These are phyloP conservation scores for Paramecium pentaurelia DNA, from an alignment of 73 alveolate genomes.

Conservation along the genomic window DNA sequence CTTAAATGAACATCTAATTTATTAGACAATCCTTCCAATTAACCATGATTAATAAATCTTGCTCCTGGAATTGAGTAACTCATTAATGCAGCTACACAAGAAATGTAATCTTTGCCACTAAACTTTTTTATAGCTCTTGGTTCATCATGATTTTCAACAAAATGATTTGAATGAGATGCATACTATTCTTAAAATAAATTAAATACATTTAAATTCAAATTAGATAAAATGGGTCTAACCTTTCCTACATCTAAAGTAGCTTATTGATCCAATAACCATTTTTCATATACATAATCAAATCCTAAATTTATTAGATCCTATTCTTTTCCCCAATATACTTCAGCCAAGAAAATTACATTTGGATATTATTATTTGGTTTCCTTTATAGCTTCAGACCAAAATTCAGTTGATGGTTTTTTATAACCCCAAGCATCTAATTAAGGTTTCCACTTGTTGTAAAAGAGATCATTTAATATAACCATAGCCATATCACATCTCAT, in stretches of 20 bases:
- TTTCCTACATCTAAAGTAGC: background rate
- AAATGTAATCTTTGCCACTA: slow-evolving; percentile 61
- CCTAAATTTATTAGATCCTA: slow-evolving; percentile 59
- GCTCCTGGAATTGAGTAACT: slow-evolving; percentile 66
- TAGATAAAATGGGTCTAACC: background rate
- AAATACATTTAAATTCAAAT: background rate
- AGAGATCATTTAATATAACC: slow-evolving; percentile 66
- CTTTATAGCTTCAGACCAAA: slow-evolving; percentile 61
- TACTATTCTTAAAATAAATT: background rate
- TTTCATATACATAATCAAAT: slow-evolving; percentile 65
- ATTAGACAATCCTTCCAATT: slow-evolving; percentile 64
- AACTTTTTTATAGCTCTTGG: slow-evolving; percentile 63
- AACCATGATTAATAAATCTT: slow-evolving; percentile 67
- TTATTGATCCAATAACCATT: slow-evolving; percentile 62
- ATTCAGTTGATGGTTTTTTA: slow-evolving; percentile 54
- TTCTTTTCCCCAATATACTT: slow-evolving; percentile 62
- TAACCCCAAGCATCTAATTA: slow-evolving; percentile 67
- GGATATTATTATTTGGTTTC: slow-evolving; percentile 55
- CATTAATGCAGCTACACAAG: slow-evolving; percentile 63
- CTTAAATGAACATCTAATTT: slow-evolving; percentile 72
- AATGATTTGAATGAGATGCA: slow-evolving; percentile 62
- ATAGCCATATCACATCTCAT: slow-evolving; percentile 74
- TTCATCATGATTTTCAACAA: slow-evolving; percentile 74
- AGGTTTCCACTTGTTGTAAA: slow-evolving; percentile 61
- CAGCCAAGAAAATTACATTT: slow-evolving; percentile 59